Percentiles rank a stretch among this genome's conserved stretches.
Evolutionary conservation across 805 yeast species (phyloP).

Genomic region (Candida arabinofermentans): DNA sequence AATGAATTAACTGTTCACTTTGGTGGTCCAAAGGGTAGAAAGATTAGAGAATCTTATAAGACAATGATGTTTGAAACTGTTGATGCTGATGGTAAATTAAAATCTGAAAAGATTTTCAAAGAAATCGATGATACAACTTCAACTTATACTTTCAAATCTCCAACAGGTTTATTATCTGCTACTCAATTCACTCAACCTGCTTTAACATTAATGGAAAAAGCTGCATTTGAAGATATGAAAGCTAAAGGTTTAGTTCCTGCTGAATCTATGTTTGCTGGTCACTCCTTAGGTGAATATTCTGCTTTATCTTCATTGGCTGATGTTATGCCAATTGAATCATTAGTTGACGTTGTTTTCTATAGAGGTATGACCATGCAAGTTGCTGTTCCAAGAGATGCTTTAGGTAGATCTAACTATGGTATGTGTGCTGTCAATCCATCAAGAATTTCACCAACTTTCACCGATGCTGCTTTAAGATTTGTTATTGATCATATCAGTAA

Average conservation of each 20-base stretch:
- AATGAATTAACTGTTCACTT: constrained; percentile 92
- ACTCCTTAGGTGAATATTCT: constrained; percentile 98
- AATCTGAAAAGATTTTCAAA: constrained; percentile 93
- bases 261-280: constrained; percentile 96
- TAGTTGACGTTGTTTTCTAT: constrained; percentile 97
- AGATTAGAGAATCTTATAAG: constrained; percentile 89
- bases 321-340: constrained; percentile 96
- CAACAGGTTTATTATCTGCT: constrained; percentile 92
- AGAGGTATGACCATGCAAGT: constrained; percentile 99
- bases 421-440: constrained; percentile 99
- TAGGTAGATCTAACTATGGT: constrained; percentile 97
- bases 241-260: constrained; percentile 92
- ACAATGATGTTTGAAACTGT: constrained; percentile 97
- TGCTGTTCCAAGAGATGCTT: constrained; percentile 95
- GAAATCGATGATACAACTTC: constrained; percentile 77
- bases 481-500: constrained; percentile 85
- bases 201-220: constrained; percentile 97
- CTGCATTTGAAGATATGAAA: constrained; percentile 96
- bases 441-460: constrained; percentile 82
- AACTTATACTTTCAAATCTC: constrained; percentile 84
- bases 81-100: constrained; percentile 75
- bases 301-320: constrained; percentile 96
- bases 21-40: constrained; percentile 97
- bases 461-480: constrained; percentile 89
- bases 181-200: constrained; percentile 99